A percentile compares a stretch with the other conserved stretches of the same genome.
Conservation (phyloP, 2,329 filamentous ascomycete species). For the Stagonosporopsis rhizophila region DNA sequence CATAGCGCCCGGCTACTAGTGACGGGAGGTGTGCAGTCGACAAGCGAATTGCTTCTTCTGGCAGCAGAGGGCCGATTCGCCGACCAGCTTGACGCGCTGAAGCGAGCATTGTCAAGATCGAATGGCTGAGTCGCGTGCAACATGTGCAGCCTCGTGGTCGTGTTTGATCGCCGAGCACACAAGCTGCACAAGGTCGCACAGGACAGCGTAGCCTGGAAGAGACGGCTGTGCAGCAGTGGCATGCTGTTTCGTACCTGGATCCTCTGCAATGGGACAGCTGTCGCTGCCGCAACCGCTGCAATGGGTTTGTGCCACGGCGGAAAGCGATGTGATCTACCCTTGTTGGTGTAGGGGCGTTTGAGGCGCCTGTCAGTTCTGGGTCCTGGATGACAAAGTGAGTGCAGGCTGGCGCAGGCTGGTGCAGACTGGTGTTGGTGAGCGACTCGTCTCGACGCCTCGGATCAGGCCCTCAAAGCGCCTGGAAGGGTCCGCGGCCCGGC, state of each 20-base stretch:
- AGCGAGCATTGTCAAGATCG: not conserved
- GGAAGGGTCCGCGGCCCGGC: conserved; percentile 25
- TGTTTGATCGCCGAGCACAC: conserved; percentile 34
- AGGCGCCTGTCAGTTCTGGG: conserved; percentile 31
- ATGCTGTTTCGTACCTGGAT: conserved; percentile 16
- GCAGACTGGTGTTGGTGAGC: conserved; percentile 7
- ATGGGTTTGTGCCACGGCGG: conserved; percentile 24
- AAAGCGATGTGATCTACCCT: conserved; percentile 17
- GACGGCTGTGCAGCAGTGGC: conserved; percentile 21
- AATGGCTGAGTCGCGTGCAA: conserved; percentile 16
- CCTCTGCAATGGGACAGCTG: conserved; percentile 20
- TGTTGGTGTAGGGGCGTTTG: conserved; percentile 20
- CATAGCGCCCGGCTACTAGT: conserved; percentile 15
- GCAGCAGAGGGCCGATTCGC: conserved; percentile 11
- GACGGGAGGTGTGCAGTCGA: conserved; percentile 8
- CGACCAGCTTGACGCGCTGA: conserved; percentile 6
- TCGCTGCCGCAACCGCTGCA: conserved; percentile 22
- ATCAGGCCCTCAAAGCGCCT: conserved; percentile 17
- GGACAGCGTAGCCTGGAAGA: conserved; percentile 21
- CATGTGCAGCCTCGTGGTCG: conserved; percentile 25
- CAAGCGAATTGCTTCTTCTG: conserved; percentile 19
- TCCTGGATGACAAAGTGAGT: conserved; percentile 18
- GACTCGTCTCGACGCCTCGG: conserved; percentile 5
- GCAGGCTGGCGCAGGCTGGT: conserved; percentile 1
- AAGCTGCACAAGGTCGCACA: conserved; percentile 21